phyloP scores from a whole-genome alignment of 2,329 filamentous ascomycete species.

The Metarhizium guizhouense region DNA sequence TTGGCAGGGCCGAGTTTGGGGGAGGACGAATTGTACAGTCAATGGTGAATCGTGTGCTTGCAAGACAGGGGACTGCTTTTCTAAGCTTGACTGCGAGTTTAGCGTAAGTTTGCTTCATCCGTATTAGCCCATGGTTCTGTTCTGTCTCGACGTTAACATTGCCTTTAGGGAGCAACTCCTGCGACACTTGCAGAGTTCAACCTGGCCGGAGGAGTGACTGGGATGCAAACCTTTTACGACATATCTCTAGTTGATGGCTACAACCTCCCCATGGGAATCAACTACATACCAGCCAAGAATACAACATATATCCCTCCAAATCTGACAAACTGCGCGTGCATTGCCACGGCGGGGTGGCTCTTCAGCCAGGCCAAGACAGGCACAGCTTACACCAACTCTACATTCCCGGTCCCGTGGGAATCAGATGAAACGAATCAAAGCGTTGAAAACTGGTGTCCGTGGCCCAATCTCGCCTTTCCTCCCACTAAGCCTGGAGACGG shows the following conservation, averaged over 20 bases:
- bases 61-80: constrained; percentile 67
- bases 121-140: not conserved
- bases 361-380: constrained; percentile 45
- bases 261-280: constrained; percentile 63
- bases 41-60: constrained; percentile 60
- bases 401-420: constrained; percentile 62
- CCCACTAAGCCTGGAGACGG: constrained; percentile 65
- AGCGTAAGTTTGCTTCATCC: constrained; percentile 42
- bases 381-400: constrained; percentile 51
- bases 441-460: constrained; percentile 68
- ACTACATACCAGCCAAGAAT: constrained; percentile 52
- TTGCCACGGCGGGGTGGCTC: constrained; percentile 58
- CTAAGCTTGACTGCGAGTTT: constrained; percentile 57
- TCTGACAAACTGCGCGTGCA: constrained; percentile 67
- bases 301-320: constrained; percentile 63
- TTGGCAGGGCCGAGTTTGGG: constrained; percentile 80
- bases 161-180: constrained; percentile 55
- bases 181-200: constrained; percentile 77
- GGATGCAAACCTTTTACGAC: constrained; percentile 68
- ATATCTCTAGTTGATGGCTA: constrained; percentile 81
- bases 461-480: constrained; percentile 61
- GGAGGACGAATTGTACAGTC: constrained; percentile 74
- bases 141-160: not conserved
- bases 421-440: constrained; percentile 43
- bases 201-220: constrained; percentile 53